Evolutionary conservation across 305 asterid species (phyloP).

Genomic region (Andrographis paniculata): DNA sequence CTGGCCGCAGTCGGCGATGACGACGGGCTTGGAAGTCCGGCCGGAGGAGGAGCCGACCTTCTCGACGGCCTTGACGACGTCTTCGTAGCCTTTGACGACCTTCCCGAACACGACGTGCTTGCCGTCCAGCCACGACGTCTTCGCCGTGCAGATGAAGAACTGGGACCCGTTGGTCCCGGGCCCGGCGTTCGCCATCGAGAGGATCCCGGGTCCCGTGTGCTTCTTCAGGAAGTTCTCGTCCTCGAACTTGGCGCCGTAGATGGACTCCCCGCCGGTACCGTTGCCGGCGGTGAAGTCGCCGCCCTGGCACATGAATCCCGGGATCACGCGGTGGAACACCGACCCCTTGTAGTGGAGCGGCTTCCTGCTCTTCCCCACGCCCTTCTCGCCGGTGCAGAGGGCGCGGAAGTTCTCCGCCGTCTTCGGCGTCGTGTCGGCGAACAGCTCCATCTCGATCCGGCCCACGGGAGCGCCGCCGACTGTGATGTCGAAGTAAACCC

Average conservation of each 20-base stretch:
- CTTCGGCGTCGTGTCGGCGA: conserved; percentile 18
- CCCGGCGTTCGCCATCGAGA: conserved; percentile 26
- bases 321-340: conserved; percentile 25
- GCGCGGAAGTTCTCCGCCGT: conserved; percentile 28
- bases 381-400: conserved; percentile 26
- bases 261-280: conserved; percentile 27
- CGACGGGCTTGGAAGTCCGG: conserved; percentile 17
- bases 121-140: too few relatives aligned
- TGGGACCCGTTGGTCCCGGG: conserved; percentile 20
- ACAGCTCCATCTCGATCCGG: conserved; percentile 22
- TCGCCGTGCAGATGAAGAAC: conserved; percentile 10
- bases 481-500: conserved; percentile 24
- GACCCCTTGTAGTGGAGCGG: conserved; percentile 29
- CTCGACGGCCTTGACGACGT: conserved; percentile 3
- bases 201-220: conserved; percentile 2
- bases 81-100: too few relatives aligned
- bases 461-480: conserved; percentile 18
- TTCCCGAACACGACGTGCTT: too few relatives aligned
- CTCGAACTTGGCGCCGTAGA: conserved; percentile 15
- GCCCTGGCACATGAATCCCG: conserved; percentile 24
- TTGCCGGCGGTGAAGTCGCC: conserved; percentile 27
- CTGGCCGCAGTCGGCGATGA: conserved; percentile 22
- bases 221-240: too few relatives aligned
- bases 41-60: conserved; percentile 19
- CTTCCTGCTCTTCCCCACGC: conserved; percentile 9